A percentile compares a stretch with the other conserved stretches of the same genome.
phyloP scores from a whole-genome alignment of 2,329 filamentous ascomycete genomes.

The Trichophyton equinum region DNA sequence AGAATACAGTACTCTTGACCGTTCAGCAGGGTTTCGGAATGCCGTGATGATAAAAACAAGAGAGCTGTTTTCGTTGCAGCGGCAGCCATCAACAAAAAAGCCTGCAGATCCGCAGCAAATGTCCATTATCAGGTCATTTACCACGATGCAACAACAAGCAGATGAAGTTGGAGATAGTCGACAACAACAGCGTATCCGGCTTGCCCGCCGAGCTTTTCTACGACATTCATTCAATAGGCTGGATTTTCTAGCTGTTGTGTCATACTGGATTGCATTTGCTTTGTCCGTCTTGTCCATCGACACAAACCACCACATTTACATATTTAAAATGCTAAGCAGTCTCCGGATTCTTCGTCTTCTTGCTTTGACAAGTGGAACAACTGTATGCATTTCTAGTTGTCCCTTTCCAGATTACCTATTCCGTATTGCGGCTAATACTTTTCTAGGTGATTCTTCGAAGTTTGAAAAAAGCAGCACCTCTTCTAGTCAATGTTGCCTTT shows the following conservation, averaged over 20 bases:
- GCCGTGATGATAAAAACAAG: conserved; percentile 65
- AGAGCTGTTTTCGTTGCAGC: conserved; percentile 68
- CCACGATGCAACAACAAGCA: conserved; percentile 53
- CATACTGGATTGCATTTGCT: conserved; percentile 83
- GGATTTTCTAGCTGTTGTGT: conserved; percentile 87
- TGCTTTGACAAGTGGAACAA: conserved; percentile 82
- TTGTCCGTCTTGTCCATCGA: conserved; percentile 61
- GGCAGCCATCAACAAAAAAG: conserved; percentile 53
- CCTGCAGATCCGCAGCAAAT: conserved; percentile 27
- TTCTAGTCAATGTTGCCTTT: conserved; percentile 86
- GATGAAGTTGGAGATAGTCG: conserved; percentile 49
- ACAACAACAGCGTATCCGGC: conserved; percentile 68
- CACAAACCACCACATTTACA: conserved; percentile 57
- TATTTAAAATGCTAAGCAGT: conserved; percentile 95
- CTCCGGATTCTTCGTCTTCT: conserved; percentile 85
- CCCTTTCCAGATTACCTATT: background rate
- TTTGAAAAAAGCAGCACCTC: conserved; percentile 84
- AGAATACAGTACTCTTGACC: conserved; percentile 84
- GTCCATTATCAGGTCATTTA: conserved; percentile 65
- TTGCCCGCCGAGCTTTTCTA: conserved; percentile 83
- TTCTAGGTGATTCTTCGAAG: conserved; percentile 76
- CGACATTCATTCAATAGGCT: conserved; percentile 92
- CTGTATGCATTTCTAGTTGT: conserved; percentile 37
- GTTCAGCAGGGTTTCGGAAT: conserved; percentile 59
- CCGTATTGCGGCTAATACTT: conserved; percentile 12